A percentile compares a stretch with the other conserved stretches of the same genome.
Conservation (phyloP, 208 protist species). For the Leishmania turanica region DNA sequence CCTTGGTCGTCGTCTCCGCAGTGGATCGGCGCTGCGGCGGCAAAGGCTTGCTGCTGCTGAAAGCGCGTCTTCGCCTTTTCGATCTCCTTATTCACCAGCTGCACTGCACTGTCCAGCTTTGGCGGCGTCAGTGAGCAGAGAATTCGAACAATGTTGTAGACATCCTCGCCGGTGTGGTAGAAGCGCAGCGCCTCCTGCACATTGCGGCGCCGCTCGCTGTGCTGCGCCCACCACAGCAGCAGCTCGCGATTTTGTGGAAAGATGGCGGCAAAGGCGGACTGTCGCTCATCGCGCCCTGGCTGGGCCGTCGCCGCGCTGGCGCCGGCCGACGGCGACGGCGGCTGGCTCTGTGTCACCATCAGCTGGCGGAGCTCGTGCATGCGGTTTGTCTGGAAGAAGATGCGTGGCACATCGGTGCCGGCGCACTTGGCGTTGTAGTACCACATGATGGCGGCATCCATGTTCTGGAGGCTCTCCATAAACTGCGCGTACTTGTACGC, state of each 20-base stretch:
- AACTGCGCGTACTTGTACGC: conserved; percentile 95
- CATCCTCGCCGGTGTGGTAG: conserved; percentile 91
- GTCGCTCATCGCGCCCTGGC: conserved; percentile 16
- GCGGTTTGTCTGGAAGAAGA: conserved; percentile 89
- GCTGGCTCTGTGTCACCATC: conserved; percentile 45
- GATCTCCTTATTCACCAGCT: conserved; percentile 80
- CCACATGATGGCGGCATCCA: conserved; percentile 89
- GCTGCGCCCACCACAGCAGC: conserved; percentile 93
- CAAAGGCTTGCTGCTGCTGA: conserved; percentile 52
- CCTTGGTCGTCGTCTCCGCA: conserved; percentile 16
- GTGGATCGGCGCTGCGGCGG: conserved; percentile 21
- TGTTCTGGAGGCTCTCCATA: conserved; percentile 94
- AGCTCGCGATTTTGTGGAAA: conserved; percentile 82
- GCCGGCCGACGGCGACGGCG: conserved; percentile 10
- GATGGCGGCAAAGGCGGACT: conserved; percentile 54
- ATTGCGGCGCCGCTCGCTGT: conserved; percentile 88
- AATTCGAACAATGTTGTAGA: conserved; percentile 91
- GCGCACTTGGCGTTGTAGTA: conserved; percentile 93
- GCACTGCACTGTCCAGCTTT: conserved; percentile 84
- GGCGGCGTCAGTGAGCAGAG: conserved; percentile 76
- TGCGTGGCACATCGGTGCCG: conserved; percentile 92
- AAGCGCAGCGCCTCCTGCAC: conserved; percentile 90
- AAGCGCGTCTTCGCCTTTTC: conserved; percentile 56
- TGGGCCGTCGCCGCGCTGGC: conserved; percentile 1
- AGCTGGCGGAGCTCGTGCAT: conserved; percentile 90